Percentiles rank a stretch among this genome's conserved stretches.
phyloP scores from a whole-genome alignment of 176 grass and related monocot genomes.

The Elymus sibiricus region DNA sequence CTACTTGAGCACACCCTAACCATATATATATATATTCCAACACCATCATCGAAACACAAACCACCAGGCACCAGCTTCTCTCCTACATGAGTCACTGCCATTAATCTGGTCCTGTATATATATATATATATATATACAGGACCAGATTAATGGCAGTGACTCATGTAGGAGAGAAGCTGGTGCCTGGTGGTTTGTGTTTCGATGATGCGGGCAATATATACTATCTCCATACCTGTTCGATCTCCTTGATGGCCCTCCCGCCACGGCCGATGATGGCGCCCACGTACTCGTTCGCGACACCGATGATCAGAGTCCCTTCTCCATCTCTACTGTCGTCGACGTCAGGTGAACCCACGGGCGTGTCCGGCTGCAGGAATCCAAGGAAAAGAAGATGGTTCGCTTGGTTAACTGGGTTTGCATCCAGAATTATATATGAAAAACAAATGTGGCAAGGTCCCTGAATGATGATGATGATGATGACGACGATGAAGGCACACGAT shows the following conservation, averaged over 20 bases:
- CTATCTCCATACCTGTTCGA: conserved; percentile 55
- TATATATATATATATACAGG: no score
- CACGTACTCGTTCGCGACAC: conserved; percentile 76
- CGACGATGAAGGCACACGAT: not conserved
- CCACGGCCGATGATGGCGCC: conserved; percentile 79
- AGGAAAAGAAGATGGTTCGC: not conserved
- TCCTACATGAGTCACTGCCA: no score
- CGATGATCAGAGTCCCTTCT: conserved; percentile 62
- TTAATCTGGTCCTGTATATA: no score
- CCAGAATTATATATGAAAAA: not conserved
- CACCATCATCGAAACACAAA: no score
- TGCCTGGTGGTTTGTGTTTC: no score
- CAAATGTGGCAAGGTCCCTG: not conserved
- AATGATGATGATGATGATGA: not conserved
- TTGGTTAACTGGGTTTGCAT: not conserved
- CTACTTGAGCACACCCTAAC: no score
- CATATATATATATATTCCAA: no score
- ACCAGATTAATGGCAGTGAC: not conserved
- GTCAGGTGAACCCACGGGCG: conserved; percentile 36
- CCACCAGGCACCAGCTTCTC: no score
- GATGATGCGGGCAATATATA: no score
- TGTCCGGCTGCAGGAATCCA: conserved; percentile 34
- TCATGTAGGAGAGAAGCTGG: no score
- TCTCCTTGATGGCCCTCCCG: conserved; percentile 90
- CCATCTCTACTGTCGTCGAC: conserved; percentile 29